Evolutionary conservation across 139 green algal genomes (phyloP), one percentile per base, ranked within the genome.

Genomic region (Volvox reticuliferus): DNA sequence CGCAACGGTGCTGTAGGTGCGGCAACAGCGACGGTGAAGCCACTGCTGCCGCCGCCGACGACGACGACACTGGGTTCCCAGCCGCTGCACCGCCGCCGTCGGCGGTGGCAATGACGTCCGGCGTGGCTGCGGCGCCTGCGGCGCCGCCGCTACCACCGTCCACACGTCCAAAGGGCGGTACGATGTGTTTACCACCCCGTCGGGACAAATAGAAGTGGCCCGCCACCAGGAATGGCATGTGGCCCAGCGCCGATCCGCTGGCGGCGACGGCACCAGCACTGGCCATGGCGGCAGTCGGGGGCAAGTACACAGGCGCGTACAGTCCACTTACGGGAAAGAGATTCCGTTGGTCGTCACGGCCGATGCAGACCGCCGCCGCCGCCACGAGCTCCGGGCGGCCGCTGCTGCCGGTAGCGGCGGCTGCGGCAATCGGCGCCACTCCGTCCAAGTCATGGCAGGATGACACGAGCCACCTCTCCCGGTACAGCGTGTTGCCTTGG

Each of bases 151-250:
- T n/a, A 12, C 62, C n/a, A 68, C 35, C 69, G n/a, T 63, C 50
- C 6, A 30, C 35, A 13, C 76, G 61, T 12, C 55, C 24, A 28
- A 86, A 86, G 3, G 87, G 76, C 32, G 87, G 73, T 12, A 91
- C 9, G 22, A 91, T 36, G 76, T 86, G 87, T 37, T 85, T 86
- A 26, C 87, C 87, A 32, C 20, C 12, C 17, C 87, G 75, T 16
- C 87, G 76, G 28, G 76, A 77, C 30, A 92, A 76, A 55, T 89
- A 63, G 61, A 92, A 90, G 50, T 88, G 63, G 26, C 92, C 92
- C 22, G 69, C 68, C 28, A 93, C 76, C 32, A 94, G 82, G 82
- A 91, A 91, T 2, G 92, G 85, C 89, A 92, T 79, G n/a, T 44
- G 83, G 24, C 55, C 67, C 26, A 88, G 68, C 33, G 62, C 68